A percentile compares a stretch with the other conserved stretches of the same genome.
These are phyloP conservation scores for Plenodomus biglobosus DNA, from an alignment of 2,329 filamentous ascomycete species.

Conservation along the genomic window DNA sequence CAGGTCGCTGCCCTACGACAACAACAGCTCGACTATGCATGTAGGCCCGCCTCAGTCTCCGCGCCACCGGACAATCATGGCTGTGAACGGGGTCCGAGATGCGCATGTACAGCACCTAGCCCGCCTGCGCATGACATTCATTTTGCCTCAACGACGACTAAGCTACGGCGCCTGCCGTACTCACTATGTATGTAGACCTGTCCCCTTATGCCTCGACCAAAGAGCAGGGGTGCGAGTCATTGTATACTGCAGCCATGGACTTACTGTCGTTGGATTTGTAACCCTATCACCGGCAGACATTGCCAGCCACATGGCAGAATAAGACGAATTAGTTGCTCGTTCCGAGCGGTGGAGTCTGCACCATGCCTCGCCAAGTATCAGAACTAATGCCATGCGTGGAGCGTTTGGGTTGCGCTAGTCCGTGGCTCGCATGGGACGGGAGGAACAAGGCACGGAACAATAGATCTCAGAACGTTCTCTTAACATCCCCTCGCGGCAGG, in stretches of 20 bases:
- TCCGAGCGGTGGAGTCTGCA: background rate
- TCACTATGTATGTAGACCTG: background rate
- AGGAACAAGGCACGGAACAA: conserved; percentile 11
- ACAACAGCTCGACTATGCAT: background rate
- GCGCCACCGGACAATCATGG: background rate
- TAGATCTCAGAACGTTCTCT: conserved; percentile 15
- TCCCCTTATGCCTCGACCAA: background rate
- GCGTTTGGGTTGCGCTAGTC: conserved; percentile 5
- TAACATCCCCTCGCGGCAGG: conserved; percentile 1
- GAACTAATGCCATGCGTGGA: conserved; percentile 8
- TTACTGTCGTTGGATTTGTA: background rate
- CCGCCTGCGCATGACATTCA: background rate
- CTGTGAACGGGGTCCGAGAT: background rate
- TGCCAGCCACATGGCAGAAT: background rate
- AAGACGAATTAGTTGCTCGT: background rate
- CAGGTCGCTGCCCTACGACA: background rate
- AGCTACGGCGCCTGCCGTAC: background rate
- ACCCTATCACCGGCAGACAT: background rate
- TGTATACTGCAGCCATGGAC: background rate
- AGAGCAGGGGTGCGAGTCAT: background rate
- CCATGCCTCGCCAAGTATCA: background rate
- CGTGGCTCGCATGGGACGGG: conserved; percentile 15
- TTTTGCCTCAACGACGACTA: background rate
- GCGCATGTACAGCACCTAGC: background rate
- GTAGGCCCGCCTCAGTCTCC: background rate